A percentile compares a stretch with the other conserved stretches of the same genome.
Evolutionary conservation across 2,329 filamentous ascomycete species (phyloP).

Genomic region (Beauveria varroae): DNA sequence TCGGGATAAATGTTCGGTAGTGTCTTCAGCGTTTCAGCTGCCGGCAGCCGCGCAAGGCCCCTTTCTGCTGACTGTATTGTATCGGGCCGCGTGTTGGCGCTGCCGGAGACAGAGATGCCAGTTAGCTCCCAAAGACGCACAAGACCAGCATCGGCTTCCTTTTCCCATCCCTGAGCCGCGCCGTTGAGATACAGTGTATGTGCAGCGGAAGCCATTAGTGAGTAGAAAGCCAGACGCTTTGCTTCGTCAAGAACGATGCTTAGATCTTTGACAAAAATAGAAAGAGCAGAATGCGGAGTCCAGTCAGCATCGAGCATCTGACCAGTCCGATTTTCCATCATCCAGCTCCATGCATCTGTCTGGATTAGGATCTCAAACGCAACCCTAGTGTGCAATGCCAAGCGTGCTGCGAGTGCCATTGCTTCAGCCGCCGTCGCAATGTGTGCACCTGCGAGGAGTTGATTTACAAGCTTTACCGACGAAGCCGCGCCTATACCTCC

Average conservation of each 20-base stretch:
- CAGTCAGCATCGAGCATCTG: slow-evolving; percentile 29
- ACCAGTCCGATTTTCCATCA: slow-evolving; percentile 29
- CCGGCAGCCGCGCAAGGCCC: slow-evolving; percentile 12
- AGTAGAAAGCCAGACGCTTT: slow-evolving; percentile 21
- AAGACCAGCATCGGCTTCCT: slow-evolving; percentile 28
- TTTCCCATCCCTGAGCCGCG: slow-evolving; percentile 23
- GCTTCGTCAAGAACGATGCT: slow-evolving; percentile 25
- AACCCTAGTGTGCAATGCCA: slow-evolving; percentile 43
- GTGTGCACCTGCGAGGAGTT: slow-evolving; percentile 51
- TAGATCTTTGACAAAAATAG: slow-evolving; percentile 29
- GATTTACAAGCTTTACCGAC: slow-evolving; percentile 51
- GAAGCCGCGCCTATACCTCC: slow-evolving; percentile 45
- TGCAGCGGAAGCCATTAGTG: slow-evolving; percentile 23
- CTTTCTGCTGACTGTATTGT: background rate
- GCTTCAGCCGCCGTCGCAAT: slow-evolving; percentile 48
- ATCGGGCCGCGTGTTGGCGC: background rate
- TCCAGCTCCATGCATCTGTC: slow-evolving; percentile 28
- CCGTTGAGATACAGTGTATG: slow-evolving; percentile 27
- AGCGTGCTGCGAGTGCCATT: slow-evolving; percentile 46
- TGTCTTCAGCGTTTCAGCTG: slow-evolving; percentile 16
- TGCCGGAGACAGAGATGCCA: slow-evolving; percentile 17
- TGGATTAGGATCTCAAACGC: slow-evolving; percentile 40
- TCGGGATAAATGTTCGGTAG: slow-evolving; percentile 17
- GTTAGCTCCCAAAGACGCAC: slow-evolving; percentile 31
- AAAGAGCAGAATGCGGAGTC: slow-evolving; percentile 26